Evolutionary conservation across 352 stramenopile species (phyloP), one percentile per base, ranked within the genome.

Genomic region (Plasmopara halstedii): DNA sequence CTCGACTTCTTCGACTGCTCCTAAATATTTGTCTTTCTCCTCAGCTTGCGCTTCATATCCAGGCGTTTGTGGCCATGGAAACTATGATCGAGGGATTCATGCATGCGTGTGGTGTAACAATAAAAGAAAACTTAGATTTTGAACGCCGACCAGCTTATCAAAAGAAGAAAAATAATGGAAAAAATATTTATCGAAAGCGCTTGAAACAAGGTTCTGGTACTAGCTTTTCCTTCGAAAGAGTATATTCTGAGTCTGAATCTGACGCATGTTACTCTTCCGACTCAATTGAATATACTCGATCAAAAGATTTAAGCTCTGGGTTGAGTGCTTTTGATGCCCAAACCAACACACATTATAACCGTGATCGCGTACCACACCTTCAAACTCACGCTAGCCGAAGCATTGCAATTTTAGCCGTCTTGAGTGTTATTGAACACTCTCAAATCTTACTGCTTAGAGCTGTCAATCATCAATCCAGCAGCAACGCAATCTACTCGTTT

Each of bases 1-100:
- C 55, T 11, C 67, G 63, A 13, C 58, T 88, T 8, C 58, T 89
- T 42, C 73, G 69, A 36, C 48, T 64, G 17, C 51, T 87, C 5
- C 44, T 83, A 18, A 58, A 36, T 26, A 62, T 82, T 22, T 68
- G 58, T 29, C 42, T 82, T 4, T 56, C 67, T n/a, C 43, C 32
- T 21, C 40, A 68, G 8, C 25, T 63, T n/a, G 55, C 42, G 1
- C 52, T 48, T 17, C 36, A 42, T 2, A 40, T 70, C 2, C 42
- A 56, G 1, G 52, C 27, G 4, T 65, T 76, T 32, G 57, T 65
- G 20, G 42, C 31, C 5, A 52, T 79, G 27, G 46, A 58, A 10
- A 62, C 39, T 6, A 67, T 53, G 33, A 61, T 82, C 23, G 54
- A 73, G 53, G 64, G 64, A 8, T 50, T 77, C 4, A 53, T 84